Evolutionary conservation across 495 filamentous ascomycete species (phyloP).

Genomic region (Hyphodiscus hymeniophilus): DNA sequence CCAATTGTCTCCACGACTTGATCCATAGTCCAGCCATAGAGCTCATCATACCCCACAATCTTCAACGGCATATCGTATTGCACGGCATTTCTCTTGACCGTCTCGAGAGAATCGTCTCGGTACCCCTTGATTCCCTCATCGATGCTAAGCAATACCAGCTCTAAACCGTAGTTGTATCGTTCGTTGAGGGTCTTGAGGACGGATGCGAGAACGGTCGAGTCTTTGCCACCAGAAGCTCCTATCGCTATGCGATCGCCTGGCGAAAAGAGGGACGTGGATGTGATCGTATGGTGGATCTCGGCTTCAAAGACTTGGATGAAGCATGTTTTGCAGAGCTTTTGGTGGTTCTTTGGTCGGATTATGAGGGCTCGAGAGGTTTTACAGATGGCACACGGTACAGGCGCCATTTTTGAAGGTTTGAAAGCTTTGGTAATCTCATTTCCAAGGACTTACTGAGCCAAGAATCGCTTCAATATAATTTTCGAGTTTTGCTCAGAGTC

Average conservation of each 20-base stretch:
- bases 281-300: constrained; percentile 92
- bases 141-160: constrained; percentile 81
- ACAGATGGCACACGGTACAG: constrained; percentile 63
- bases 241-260: constrained; percentile 87
- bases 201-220: constrained; percentile 91
- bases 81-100: constrained; percentile 84
- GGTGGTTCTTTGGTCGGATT: constrained; percentile 85
- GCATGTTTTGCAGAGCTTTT: constrained; percentile 83
- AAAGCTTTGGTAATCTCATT: not conserved
- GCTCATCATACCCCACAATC: constrained; percentile 86
- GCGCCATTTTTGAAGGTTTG: constrained; percentile 32
- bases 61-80: constrained; percentile 87
- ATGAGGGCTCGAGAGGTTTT: constrained; percentile 72
- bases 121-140: constrained; percentile 98
- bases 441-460: too few relatives aligned
- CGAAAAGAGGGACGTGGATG: constrained; percentile 63
- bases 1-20: constrained; percentile 92
- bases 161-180: constrained; percentile 75
- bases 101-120: constrained; percentile 89
- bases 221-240: constrained; percentile 94
- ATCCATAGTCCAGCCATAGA: constrained; percentile 99
- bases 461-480: too few relatives aligned
- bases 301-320: constrained; percentile 83
- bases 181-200: constrained; percentile 94
- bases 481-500: not conserved